A percentile compares a stretch with the other conserved stretches of the same genome.
Evolutionary conservation across 164 flowering plant genomes (phyloP).

Genomic region (Berberis thunbergii): DNA sequence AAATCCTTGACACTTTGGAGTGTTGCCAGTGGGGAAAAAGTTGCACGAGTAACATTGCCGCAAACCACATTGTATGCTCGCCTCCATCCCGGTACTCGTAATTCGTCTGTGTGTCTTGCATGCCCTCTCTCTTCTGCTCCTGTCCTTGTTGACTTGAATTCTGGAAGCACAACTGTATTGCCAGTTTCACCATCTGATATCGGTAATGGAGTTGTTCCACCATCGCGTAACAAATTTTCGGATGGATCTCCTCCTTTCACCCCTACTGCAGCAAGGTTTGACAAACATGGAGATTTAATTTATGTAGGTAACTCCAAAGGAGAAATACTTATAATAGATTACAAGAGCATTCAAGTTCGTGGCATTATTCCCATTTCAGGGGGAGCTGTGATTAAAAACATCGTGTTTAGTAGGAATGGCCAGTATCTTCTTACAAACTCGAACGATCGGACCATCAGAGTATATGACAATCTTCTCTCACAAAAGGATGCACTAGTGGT

Average conservation of each 20-base stretch:
- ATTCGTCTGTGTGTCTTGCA: conserved; percentile 73
- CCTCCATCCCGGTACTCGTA: conserved; percentile 65
- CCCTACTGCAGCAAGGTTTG: conserved; percentile 86
- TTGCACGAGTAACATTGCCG: conserved; percentile 47
- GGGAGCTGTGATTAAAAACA: conserved; percentile 63
- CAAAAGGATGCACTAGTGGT: conserved; percentile 38
- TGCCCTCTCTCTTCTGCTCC: conserved; percentile 93
- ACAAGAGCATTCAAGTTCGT: conserved; percentile 36
- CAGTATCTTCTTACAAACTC: conserved; percentile 89
- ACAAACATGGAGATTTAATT: conserved; percentile 80
- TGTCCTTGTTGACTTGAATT: conserved; percentile 64
- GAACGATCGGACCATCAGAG: conserved; percentile 73
- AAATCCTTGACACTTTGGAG: conserved; percentile 90
- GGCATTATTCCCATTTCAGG: conserved; percentile 60
- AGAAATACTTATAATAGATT: conserved; percentile 72
- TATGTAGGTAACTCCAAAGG: conserved; percentile 80
- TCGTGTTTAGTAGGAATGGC: conserved; percentile 76
- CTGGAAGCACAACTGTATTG: conserved; percentile 58
- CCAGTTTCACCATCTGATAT: conserved; percentile 57
- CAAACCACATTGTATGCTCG: conserved; percentile 80
- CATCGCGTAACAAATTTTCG: conserved; percentile 52
- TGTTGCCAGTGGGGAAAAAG: conserved; percentile 67
- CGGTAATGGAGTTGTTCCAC: conserved; percentile 31
- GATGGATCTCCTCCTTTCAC: conserved; percentile 68
- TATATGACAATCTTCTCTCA: conserved; percentile 81